Evolutionary conservation across 2,329 filamentous ascomycete genomes (phyloP).

Genomic region (Talaromyces amestolkiae): DNA sequence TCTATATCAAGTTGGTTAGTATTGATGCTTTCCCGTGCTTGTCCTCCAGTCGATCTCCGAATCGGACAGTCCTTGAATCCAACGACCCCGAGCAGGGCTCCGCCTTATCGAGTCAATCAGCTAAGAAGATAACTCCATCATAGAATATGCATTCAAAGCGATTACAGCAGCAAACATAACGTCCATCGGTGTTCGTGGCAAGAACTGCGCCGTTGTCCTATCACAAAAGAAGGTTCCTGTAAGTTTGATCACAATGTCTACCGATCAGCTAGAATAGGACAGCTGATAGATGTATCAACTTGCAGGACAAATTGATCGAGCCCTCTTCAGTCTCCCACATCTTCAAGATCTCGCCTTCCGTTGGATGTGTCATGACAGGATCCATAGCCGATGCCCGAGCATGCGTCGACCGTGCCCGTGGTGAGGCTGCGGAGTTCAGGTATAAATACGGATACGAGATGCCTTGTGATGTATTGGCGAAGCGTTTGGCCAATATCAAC

Average conservation of each 20-base stretch:
- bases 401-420: constrained; percentile 86
- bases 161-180: constrained; percentile 99
- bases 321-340: constrained; percentile 95
- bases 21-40: constrained; percentile 4
- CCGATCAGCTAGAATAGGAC: neutral
- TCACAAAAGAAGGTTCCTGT: constrained; percentile 99
- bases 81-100: neutral
- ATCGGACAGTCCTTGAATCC: neutral
- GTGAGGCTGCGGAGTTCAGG: constrained; percentile 93
- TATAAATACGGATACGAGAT: constrained; percentile 99
- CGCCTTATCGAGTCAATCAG: constrained; percentile 3
- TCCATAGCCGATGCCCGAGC: constrained; percentile 97
- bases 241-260: constrained; percentile 44
- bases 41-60: neutral
- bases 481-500: constrained; percentile 97
- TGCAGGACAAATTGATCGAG: constrained; percentile 96
- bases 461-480: constrained; percentile 94
- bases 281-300: neutral
- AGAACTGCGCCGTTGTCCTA: constrained; percentile 93
- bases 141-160: constrained; percentile 99
- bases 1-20: constrained; percentile 98
- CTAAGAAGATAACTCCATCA: constrained; percentile 2
- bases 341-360: constrained; percentile 92
- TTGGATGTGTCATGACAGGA: constrained; percentile 97
- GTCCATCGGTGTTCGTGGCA: constrained; percentile 91